phyloP scores from a whole-genome alignment of 2,329 filamentous ascomycete species.

The Colletotrichum acutatum region DNA sequence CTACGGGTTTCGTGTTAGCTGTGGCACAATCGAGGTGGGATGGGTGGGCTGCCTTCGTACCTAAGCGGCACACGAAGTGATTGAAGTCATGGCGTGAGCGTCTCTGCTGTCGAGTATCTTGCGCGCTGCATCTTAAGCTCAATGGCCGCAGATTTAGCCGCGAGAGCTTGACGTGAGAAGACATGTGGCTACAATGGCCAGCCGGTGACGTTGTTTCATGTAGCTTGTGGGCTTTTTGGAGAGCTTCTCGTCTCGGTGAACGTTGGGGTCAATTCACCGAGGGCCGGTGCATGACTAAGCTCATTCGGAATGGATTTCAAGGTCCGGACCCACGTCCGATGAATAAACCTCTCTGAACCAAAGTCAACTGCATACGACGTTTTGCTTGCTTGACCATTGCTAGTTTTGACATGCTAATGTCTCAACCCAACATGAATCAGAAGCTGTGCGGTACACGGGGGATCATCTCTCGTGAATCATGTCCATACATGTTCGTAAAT shows the following conservation, averaged over 20 bases:
- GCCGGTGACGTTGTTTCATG: conserved; percentile 7
- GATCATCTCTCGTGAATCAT: no score
- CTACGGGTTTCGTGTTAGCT: not conserved
- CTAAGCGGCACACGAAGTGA: conserved; percentile 30
- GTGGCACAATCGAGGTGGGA: not conserved
- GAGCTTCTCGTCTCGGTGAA: not conserved
- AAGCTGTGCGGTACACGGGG: not conserved
- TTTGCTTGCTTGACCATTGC: not conserved
- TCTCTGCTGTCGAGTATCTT: not conserved
- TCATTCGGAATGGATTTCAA: not conserved
- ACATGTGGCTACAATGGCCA: conserved; percentile 31
- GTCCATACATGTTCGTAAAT: not conserved
- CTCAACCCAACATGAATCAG: not conserved
- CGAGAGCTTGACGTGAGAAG: conserved; percentile 33
- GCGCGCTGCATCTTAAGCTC: not conserved
- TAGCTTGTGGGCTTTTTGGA: not conserved
- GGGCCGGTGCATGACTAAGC: conserved; percentile 13
- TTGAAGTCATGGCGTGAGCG: conserved; percentile 25
- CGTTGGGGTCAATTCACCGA: not conserved
- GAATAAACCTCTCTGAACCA: not conserved
- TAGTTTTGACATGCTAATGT: no score
- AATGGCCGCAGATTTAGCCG: conserved; percentile 22
- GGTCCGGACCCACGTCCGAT: not conserved
- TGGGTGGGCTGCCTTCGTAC: not conserved
- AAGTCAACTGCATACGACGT: not conserved